phyloP scores from a whole-genome alignment of 2,329 filamentous ascomycete species.

The Colletotrichum sp. region DNA sequence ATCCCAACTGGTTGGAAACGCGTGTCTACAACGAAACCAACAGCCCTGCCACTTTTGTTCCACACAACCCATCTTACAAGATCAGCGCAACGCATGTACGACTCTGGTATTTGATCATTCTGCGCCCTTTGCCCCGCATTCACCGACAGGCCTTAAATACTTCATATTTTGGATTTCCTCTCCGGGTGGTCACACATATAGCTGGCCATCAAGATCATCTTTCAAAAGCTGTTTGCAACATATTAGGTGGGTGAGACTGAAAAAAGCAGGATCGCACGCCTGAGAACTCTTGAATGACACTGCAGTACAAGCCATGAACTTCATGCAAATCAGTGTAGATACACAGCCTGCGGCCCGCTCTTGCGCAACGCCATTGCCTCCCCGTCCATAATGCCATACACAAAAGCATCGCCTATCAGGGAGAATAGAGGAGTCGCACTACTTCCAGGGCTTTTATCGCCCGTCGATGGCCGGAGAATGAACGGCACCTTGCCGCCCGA shows the following conservation, averaged over 20 bases:
- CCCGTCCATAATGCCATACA: neutral
- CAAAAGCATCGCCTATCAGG: neutral
- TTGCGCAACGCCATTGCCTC: neutral
- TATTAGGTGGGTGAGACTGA: neutral
- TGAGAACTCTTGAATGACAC: fast-evolving
- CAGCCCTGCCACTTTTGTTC: neutral
- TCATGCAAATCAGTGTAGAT: neutral
- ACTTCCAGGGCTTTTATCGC: neutral
- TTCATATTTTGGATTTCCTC: neutral
- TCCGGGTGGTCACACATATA: fast-evolving
- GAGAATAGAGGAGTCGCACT: neutral
- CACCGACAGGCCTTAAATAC: neutral
- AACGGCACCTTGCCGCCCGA: neutral
- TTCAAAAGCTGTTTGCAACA: neutral
- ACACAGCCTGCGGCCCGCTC: neutral
- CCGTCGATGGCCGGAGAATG: neutral
- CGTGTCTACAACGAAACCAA: neutral
- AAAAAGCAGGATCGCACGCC: neutral
- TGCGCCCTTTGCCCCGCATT: neutral
- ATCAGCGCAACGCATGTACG: neutral
- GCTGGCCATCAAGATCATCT: neutral
- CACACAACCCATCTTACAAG: fast-evolving
- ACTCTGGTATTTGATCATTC: neutral
- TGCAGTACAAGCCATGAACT: neutral
- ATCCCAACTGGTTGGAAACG: neutral